Base-by-base conservation (phyloP, 148 eudicot genomes). In the Fallopia convolvulus region DNA sequence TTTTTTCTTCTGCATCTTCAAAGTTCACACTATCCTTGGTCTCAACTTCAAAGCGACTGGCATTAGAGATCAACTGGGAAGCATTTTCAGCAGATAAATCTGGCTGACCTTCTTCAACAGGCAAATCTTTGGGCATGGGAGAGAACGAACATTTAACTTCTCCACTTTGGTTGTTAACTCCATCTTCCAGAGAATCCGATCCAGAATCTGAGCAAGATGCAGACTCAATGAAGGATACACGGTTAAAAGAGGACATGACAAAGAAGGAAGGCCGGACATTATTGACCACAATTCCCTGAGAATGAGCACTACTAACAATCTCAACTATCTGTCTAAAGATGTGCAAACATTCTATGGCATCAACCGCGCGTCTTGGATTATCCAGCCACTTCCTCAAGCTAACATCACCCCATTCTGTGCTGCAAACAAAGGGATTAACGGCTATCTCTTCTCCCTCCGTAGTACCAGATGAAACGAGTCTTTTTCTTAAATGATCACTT, bases 361-460 rank as follows among this genome's bases (percentile, higher is more conserved):
- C 93, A 61, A 94, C 86, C 1, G 82, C 58, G 71, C 97, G 90
- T 77, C 89, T 88, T 32, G 89, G 87, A 73, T 92, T 83, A 79
- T 95, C 94, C 79, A 95, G 79, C 99, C 99, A 95, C 70, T 88
- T 88, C 76, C 99, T 89, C 86, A 95, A 82, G 82, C 97, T 95
- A 40, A 91, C 85, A 83, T 92, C 97, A 52, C 80, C 86, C 79
- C 85, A 87, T 78, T 89, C 91, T 74, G 79, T 44, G 8, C 80
- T 78, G 60, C 81, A 84, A 79, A 77, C 65, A 80, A 79, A 74
- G 18, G 93, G 85, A 75, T 85, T 85, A 78, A 84, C 77, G 33
- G 80, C 61, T 26, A 83, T 26, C 1, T 26, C 88, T n/a, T 82
- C 89, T 78, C 78, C 90, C 72, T 83, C 30, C 30, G 30, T 26